A percentile compares a stretch with the other conserved stretches of the same genome.
These are phyloP conservation scores for Lactarius vividus DNA, from an alignment of 768 basidiomycete genomes.

Conservation along the genomic window DNA sequence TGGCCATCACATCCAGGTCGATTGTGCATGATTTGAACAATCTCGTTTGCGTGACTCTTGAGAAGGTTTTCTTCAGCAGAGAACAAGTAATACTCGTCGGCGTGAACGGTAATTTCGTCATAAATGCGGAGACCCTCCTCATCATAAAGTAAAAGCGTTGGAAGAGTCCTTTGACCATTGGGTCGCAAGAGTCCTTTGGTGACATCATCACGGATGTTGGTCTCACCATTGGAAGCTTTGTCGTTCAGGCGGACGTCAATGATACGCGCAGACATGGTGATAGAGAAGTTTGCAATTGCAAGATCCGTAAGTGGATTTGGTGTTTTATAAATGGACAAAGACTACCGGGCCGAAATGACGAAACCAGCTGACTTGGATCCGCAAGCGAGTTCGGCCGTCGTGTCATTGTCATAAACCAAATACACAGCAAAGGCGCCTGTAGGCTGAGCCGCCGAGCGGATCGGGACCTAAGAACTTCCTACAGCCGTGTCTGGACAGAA, in stretches of 20 bases:
- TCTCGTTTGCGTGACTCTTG: constrained; percentile 65
- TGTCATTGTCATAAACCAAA: neutral
- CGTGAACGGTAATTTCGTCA: constrained; percentile 78
- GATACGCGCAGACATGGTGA: constrained; percentile 39
- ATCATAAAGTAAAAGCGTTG: constrained; percentile 84
- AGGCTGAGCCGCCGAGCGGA: neutral
- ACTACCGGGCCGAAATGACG: constrained; percentile 1
- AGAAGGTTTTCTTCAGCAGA: constrained; percentile 84
- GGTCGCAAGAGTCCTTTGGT: constrained; percentile 55
- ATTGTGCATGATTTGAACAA: constrained; percentile 69
- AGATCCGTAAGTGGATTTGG: neutral
- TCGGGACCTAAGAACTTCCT: neutral
- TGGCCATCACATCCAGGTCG: constrained; percentile 30
- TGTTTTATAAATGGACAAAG: constrained; percentile 5
- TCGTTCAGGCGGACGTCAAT: constrained; percentile 47
- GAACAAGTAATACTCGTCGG: constrained; percentile 87
- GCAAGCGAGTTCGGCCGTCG: neutral
- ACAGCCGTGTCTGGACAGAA: neutral
- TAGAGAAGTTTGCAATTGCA: neutral
- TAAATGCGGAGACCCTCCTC: constrained; percentile 83
- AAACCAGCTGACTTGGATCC: constrained; percentile 9
- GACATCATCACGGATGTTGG: constrained; percentile 44
- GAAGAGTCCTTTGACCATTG: constrained; percentile 57
- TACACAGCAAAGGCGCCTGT: neutral
- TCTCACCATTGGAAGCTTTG: constrained; percentile 33